phyloP scores from a whole-genome alignment of 192 early-diverging fungal genomes.

The Entrophospora sp. region DNA sequence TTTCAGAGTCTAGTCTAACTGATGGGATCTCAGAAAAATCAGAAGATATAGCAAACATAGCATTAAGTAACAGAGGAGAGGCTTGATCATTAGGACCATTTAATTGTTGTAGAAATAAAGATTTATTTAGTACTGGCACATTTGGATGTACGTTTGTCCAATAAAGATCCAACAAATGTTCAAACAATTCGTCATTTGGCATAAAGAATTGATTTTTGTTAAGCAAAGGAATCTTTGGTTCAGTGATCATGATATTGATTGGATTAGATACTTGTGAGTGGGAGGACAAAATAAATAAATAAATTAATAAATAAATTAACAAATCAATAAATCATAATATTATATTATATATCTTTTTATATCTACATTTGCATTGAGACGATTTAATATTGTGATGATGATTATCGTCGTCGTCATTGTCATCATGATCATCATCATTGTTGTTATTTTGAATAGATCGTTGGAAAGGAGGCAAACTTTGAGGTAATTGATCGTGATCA shows the following conservation, averaged over 20 bases:
- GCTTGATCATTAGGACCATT: not conserved
- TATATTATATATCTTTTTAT: too few species aligned
- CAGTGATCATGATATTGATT: too few species aligned
- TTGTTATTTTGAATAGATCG: not conserved
- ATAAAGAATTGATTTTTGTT: not conserved
- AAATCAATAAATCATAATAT: too few species aligned
- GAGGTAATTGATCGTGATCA: not conserved
- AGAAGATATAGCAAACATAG: conserved; percentile 8
- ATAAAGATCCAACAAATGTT: conserved; percentile 11
- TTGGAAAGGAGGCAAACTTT: conserved; percentile 1
- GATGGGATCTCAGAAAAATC: conserved; percentile 9
- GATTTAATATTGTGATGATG: too few species aligned
- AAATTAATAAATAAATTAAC: too few species aligned
- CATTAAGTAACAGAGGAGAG: conserved; percentile 1
- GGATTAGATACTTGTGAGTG: too few species aligned
- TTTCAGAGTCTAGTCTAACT: not conserved
- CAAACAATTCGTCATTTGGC: not conserved
- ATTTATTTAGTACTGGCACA: conserved; percentile 15
- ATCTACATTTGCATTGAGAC: too few species aligned
- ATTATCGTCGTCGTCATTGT: too few species aligned
- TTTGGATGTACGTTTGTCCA: conserved; percentile 16
- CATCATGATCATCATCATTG: too few species aligned
- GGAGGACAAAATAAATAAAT: too few species aligned
- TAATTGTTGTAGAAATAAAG: not conserved
- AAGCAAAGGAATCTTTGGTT: conserved; percentile 3